Percentiles rank a stretch among this genome's conserved stretches.
Evolutionary conservation across 2,329 filamentous ascomycete genomes (phyloP).

Genomic region (Calycina herbarum): DNA sequence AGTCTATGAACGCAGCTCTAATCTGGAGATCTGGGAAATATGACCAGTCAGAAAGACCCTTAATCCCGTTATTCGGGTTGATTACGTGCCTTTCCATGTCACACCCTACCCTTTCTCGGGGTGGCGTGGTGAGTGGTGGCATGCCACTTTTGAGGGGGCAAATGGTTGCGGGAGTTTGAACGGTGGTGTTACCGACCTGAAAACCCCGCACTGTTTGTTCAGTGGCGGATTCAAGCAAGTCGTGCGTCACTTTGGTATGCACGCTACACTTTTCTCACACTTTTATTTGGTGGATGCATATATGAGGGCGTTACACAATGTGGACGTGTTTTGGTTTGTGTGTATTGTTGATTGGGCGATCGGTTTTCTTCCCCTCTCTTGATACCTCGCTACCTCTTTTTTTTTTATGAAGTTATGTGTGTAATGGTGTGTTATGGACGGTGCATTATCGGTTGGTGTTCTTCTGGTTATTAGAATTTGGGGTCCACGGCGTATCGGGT

Average conservation of each 20-base stretch:
- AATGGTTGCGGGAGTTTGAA: neutral
- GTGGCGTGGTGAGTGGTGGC: neutral
- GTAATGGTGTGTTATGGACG: too few relatives aligned
- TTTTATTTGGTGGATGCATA: constrained; percentile 1
- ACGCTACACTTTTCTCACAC: neutral
- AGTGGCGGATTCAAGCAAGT: neutral
- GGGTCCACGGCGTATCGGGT: too few relatives aligned
- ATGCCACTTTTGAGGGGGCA: neutral
- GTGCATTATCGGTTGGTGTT: too few relatives aligned
- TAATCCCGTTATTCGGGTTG: neutral
- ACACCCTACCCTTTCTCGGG: neutral
- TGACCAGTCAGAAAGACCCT: neutral
- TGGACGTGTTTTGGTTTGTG: too few relatives aligned
- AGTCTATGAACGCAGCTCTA: neutral
- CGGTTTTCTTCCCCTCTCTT: too few relatives aligned
- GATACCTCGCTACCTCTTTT: too few relatives aligned
- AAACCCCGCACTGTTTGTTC: neutral
- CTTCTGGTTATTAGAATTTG: too few relatives aligned
- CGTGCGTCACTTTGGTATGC: neutral
- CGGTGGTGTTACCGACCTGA: neutral
- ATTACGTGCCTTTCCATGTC: neutral
- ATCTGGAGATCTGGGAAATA: neutral
- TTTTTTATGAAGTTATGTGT: too few relatives aligned
- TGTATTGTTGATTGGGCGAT: too few relatives aligned
- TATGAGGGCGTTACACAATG: neutral